Conservation (phyloP, 148 eudicot genomes). For the Euryodendron excelsum region DNA sequence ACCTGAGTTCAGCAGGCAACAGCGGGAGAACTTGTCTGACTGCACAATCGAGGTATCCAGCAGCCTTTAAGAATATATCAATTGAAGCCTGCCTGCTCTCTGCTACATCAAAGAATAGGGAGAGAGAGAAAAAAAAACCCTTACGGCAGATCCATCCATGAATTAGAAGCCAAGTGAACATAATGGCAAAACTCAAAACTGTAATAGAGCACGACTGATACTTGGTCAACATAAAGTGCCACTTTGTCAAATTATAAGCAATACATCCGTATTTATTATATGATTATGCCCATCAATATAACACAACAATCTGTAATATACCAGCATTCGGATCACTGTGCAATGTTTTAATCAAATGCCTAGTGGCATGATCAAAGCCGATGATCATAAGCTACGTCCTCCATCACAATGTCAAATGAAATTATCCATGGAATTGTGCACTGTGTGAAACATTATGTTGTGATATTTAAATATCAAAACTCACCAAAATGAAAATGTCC, state of each 20-base stretch:
- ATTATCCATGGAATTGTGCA: no score
- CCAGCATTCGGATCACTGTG: no score
- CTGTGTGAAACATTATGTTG: no score
- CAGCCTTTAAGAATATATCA: slow-evolving; percentile 89
- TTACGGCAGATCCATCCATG: slow-evolving; percentile 9
- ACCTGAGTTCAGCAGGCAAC: slow-evolving; percentile 79
- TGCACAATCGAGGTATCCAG: slow-evolving; percentile 98
- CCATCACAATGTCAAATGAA: no score
- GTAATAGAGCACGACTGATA: not conserved
- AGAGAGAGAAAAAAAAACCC: not conserved
- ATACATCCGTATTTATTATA: not conserved
- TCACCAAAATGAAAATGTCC: no score
- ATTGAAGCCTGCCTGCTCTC: slow-evolving; percentile 86
- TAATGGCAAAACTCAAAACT: not conserved
- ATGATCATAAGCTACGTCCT: no score
- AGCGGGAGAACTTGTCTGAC: slow-evolving; percentile 84
- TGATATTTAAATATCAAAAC: no score
- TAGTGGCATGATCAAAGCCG: no score
- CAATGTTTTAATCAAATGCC: no score
- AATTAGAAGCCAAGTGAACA: not conserved
- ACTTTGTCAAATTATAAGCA: not conserved
- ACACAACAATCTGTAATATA: no score
- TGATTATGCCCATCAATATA: no score
- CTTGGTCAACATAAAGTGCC: not conserved
- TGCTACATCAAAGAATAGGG: slow-evolving; percentile 31